A percentile compares a stretch with the other conserved stretches of the same genome.
Conservation (phyloP, 2,329 filamentous ascomycete genomes). For the Furcasterigmium sp. region DNA sequence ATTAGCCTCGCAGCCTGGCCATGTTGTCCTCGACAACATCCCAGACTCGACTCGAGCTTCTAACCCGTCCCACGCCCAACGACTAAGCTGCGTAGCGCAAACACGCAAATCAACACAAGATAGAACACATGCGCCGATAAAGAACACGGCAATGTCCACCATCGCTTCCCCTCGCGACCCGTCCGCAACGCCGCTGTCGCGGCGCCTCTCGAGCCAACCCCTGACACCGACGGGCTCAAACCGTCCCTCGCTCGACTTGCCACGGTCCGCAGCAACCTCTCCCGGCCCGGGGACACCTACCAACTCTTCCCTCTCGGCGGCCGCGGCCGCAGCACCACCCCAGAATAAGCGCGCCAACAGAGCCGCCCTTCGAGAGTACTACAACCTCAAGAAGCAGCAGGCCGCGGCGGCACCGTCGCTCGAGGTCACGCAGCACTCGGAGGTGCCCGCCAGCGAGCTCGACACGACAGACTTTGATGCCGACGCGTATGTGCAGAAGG, state of each 20-base stretch:
- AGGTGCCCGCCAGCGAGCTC: constrained; percentile 64
- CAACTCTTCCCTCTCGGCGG: constrained; percentile 15
- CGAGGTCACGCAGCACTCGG: constrained; percentile 42
- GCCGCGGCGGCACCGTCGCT: constrained; percentile 30
- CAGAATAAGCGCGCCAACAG: constrained; percentile 61
- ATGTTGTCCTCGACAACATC: background rate
- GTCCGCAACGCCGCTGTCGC: constrained; percentile 47
- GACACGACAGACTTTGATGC: constrained; percentile 70
- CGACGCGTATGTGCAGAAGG: constrained; percentile 57
- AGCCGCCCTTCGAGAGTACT: constrained; percentile 87
- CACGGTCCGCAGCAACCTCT: constrained; percentile 55
- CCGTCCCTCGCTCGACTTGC: constrained; percentile 66
- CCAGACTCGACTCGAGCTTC: background rate
- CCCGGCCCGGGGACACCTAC: constrained; percentile 34
- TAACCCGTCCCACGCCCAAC: background rate
- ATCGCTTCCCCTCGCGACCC: constrained; percentile 59
- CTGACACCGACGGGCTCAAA: constrained; percentile 69
- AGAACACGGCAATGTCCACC: constrained; percentile 47
- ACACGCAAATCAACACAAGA: background rate
- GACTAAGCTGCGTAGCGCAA: background rate
- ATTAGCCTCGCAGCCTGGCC: too few species aligned
- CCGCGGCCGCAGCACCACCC: constrained; percentile 19
- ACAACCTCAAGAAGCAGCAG: constrained; percentile 63
- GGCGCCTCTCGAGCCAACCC: constrained; percentile 44
- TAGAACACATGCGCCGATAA: background rate